phyloP scores from a whole-genome alignment of 305 asterid species.

The Fraxinus floribunda region DNA sequence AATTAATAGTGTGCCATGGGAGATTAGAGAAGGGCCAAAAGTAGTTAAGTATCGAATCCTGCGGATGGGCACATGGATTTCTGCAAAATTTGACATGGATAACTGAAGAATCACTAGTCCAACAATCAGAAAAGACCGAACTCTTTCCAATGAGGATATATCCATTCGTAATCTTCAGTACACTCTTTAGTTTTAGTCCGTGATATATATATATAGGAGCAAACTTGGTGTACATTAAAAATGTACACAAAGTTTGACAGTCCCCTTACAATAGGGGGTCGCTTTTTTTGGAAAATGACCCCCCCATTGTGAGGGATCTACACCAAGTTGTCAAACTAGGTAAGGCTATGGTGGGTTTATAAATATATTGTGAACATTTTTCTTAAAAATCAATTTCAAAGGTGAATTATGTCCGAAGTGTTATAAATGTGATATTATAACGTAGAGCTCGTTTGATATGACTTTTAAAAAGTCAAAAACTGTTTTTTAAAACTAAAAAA shows the following conservation, averaged over 20 bases:
- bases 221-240: too few species aligned
- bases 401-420: neutral
- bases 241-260: too few species aligned
- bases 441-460: neutral
- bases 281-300: too few species aligned
- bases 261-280: too few species aligned
- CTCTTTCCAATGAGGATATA: neutral
- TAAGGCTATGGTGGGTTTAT: neutral
- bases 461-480: neutral
- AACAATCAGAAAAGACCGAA: slow-evolving; percentile 33
- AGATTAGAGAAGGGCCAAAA: slow-evolving; percentile 14
- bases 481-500: neutral
- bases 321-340: neutral
- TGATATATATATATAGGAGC: neutral
- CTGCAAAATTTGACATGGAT: neutral
- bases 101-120: slow-evolving; percentile 31
- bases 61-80: slow-evolving; percentile 27
- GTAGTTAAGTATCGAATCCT: neutral
- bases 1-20: neutral
- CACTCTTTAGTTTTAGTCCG: slow-evolving; percentile 28
- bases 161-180: slow-evolving; percentile 30
- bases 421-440: neutral
- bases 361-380: neutral
- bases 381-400: neutral
- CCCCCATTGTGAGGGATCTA: too few species aligned